Percentiles rank a stretch among this genome's conserved stretches.
Evolutionary conservation across 2,329 filamentous ascomycete species (phyloP).

Genomic region (Xylaria sp.): DNA sequence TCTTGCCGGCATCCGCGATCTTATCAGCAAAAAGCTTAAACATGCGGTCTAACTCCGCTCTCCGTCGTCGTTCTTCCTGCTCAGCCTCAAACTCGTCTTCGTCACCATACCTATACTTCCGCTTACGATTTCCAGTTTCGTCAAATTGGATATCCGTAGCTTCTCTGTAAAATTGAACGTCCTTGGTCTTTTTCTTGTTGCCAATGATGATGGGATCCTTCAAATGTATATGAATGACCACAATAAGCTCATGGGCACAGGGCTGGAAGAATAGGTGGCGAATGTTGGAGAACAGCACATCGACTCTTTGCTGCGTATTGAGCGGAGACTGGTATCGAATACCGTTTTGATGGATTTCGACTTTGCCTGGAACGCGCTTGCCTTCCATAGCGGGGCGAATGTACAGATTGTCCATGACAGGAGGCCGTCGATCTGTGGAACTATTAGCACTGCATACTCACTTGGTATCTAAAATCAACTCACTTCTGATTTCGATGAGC

Average conservation of each 20-base stretch:
- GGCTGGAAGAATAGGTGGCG: conserved; percentile 99
- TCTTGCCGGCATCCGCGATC: conserved; percentile 93
- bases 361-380: conserved; percentile 93
- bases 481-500: conserved; percentile 91
- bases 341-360: conserved; percentile 99
- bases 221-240: conserved; percentile 97
- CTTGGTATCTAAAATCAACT: conserved; percentile 50
- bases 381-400: conserved; percentile 95
- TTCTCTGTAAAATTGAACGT: conserved; percentile 97
- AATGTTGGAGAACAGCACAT: conserved; percentile 97
- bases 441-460: conserved; percentile 53
- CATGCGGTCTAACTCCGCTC: conserved; percentile 91
- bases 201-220: conserved; percentile 98
- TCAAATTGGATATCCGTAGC: conserved; percentile 99
- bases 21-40: conserved; percentile 98
- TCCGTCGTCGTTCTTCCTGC: conserved; percentile 91
- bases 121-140: conserved; percentile 96
- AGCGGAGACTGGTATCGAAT: conserved; percentile 90
- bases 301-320: conserved; percentile 83
- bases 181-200: conserved; percentile 97
- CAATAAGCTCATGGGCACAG: conserved; percentile 93
- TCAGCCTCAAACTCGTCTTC: conserved; percentile 99
- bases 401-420: conserved; percentile 92
- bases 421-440: conserved; percentile 83
- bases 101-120: conserved; percentile 96